These are phyloP conservation scores for Coprinellus aureogranulatus DNA, from an alignment of 768 basidiomycete species.

Conservation along the genomic window DNA sequence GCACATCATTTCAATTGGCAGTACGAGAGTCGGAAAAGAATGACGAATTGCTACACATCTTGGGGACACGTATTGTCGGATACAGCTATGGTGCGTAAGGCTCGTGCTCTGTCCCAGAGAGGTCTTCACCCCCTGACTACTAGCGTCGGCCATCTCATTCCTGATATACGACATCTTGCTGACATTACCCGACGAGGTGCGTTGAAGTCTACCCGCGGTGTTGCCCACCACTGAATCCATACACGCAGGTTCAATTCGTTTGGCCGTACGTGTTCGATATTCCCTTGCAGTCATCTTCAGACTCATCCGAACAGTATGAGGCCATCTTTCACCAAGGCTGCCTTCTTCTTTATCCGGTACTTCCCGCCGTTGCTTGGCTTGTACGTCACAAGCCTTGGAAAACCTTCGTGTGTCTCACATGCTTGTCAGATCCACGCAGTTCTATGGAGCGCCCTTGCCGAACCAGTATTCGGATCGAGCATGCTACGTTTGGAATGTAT, in stretches of 20 bases:
- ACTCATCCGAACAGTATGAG: too few relatives aligned
- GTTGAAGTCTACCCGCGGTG: neutral
- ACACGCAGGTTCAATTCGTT: slow-evolving; percentile 37
- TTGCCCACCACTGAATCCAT: neutral
- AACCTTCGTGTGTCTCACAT: neutral
- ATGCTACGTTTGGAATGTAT: slow-evolving; percentile 46
- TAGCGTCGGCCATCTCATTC: slow-evolving; percentile 37
- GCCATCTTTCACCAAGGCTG: slow-evolving; percentile 34
- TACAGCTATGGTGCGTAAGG: neutral
- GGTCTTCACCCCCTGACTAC: neutral
- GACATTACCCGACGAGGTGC: slow-evolving; percentile 39
- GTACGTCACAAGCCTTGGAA: slow-evolving; percentile 21
- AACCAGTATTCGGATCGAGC: slow-evolving; percentile 37
- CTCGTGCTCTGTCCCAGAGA: neutral
- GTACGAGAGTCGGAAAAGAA: too few relatives aligned
- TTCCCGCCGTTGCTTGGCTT: slow-evolving; percentile 34
- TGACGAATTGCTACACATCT: neutral
- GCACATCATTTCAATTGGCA: too few relatives aligned
- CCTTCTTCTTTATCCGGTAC: slow-evolving; percentile 38
- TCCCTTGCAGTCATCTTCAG: neutral
- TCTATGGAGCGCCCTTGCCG: slow-evolving; percentile 29
- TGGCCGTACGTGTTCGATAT: slow-evolving; percentile 35
- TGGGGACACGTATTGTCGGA: neutral
- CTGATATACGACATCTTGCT: slow-evolving; percentile 41
- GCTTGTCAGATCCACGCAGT: slow-evolving; percentile 27